These are phyloP conservation scores for Prunella vulgaris DNA, from an alignment of 257 asterid genomes.

Conservation along the genomic window DNA sequence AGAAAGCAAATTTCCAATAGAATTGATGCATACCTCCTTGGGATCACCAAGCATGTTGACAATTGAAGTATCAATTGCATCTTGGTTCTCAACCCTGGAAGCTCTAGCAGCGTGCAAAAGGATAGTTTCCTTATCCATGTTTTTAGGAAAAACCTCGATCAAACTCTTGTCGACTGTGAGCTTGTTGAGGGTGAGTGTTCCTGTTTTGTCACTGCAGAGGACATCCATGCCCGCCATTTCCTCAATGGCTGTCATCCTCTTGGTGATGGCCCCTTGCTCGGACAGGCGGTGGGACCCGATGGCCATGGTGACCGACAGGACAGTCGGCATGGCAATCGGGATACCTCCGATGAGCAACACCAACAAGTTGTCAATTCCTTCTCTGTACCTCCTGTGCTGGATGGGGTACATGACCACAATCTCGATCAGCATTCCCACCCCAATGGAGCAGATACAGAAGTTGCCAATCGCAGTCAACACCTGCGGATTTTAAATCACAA, in stretches of 20 bases:
- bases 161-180: constrained; percentile 68
- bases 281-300: constrained; percentile 91
- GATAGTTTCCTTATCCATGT: constrained; percentile 37
- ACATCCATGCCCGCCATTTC: constrained; percentile 98
- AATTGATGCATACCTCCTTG: constrained; percentile 31
- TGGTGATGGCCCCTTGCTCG: constrained; percentile 92
- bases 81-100: constrained; percentile 49
- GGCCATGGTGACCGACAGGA: constrained; percentile 91
- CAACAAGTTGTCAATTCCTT: constrained; percentile 79
- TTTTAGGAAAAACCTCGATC: constrained; percentile 53
- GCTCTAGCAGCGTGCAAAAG: constrained; percentile 46
- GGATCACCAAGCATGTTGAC: constrained; percentile 50
- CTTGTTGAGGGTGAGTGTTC: constrained; percentile 90
- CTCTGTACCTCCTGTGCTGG: constrained; percentile 62
- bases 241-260: constrained; percentile 98
- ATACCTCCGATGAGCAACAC: constrained; percentile 91
- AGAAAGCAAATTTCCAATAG: background rate
- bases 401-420: constrained; percentile 77
- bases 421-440: constrained; percentile 71
- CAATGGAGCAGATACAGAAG: constrained; percentile 89
- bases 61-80: constrained; percentile 54
- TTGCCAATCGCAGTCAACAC: constrained; percentile 86
- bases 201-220: constrained; percentile 91
- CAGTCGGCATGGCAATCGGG: constrained; percentile 97
- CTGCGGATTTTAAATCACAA: constrained; percentile 24